Evolutionary conservation across 2,329 filamentous ascomycete species (phyloP).

Genomic region (Penicillium sp.): DNA sequence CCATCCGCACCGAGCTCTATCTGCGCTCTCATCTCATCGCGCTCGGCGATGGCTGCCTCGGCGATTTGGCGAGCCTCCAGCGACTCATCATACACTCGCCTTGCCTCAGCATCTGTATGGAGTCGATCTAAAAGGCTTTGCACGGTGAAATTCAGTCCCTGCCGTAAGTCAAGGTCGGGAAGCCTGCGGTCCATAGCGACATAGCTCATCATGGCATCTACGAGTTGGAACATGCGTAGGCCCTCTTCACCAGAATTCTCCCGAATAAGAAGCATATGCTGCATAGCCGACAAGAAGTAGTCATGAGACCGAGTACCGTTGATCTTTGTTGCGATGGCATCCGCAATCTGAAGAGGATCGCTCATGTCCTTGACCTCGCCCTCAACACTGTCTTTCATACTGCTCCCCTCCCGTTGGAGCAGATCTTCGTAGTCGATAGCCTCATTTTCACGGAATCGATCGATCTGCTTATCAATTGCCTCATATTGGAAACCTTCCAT

Average conservation of each 20-base stretch:
- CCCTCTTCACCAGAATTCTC: constrained; percentile 91
- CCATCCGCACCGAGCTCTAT: constrained; percentile 92
- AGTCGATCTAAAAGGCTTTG: constrained; percentile 93
- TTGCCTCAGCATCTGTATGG: constrained; percentile 92
- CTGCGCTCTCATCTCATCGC: constrained; percentile 88
- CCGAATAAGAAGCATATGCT: constrained; percentile 89
- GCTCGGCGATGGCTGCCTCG: constrained; percentile 91
- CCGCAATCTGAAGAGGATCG: constrained; percentile 89
- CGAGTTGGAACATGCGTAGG: constrained; percentile 92
- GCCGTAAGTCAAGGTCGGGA: constrained; percentile 96
- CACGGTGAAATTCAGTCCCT: constrained; percentile 95
- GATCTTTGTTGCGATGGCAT: constrained; percentile 85
- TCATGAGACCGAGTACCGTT: constrained; percentile 84
- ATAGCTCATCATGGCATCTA: constrained; percentile 98
- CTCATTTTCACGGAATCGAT: constrained; percentile 88
- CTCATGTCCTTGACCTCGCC: constrained; percentile 87
- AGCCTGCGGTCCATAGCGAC: constrained; percentile 96
- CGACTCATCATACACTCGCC: constrained; percentile 88
- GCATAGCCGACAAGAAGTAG: constrained; percentile 93
- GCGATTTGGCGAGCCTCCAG: constrained; percentile 88
- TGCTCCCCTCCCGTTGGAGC: constrained; percentile 85
- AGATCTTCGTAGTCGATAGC: constrained; percentile 98
- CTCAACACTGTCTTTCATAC: constrained; percentile 83
- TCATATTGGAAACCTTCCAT: constrained; percentile 99
- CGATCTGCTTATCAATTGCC: constrained; percentile 96